Percentiles rank a stretch among this genome's conserved stretches.
phyloP scores from a whole-genome alignment of 331 rosid genomes.

The Pyrus hybrid region DNA sequence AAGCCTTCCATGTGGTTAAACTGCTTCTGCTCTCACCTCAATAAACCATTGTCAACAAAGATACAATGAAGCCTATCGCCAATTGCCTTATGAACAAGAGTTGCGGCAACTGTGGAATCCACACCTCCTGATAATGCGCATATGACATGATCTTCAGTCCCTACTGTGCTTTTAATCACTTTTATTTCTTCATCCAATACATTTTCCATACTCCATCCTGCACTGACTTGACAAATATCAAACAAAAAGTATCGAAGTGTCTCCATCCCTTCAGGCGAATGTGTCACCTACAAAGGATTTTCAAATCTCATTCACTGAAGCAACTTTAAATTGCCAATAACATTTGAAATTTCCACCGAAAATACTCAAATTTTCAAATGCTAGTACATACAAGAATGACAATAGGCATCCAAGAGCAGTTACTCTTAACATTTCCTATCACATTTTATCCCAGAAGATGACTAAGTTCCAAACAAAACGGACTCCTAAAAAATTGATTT shows the following conservation, averaged over 20 bases:
- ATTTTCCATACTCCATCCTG: constrained; percentile 88
- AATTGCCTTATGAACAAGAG: constrained; percentile 83
- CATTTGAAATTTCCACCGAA: background rate
- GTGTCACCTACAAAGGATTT: constrained; percentile 63
- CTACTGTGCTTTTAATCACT: constrained; percentile 53
- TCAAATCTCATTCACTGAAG: background rate
- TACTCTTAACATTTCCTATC: background rate
- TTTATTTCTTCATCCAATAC: constrained; percentile 76
- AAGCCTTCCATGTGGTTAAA: background rate
- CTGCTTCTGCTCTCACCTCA: constrained; percentile 42
- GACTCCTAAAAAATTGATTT: background rate
- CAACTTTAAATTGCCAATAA: background rate
- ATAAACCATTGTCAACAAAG: constrained; percentile 91
- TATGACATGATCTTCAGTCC: constrained; percentile 64
- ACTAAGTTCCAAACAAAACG: background rate
- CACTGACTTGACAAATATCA: constrained; percentile 60
- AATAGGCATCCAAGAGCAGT: background rate
- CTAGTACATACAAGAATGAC: background rate
- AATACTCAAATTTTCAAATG: background rate
- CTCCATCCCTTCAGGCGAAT: constrained; percentile 86
- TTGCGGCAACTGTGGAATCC: constrained; percentile 96
- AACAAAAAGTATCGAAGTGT: constrained; percentile 59
- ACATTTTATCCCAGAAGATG: background rate
- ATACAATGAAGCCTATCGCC: constrained; percentile 93
- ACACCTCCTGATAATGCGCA: constrained; percentile 98